A percentile compares a stretch with the other conserved stretches of the same genome.
Conservation (phyloP, 306 rosid genomes). For the Citrullus colocynthis region DNA sequence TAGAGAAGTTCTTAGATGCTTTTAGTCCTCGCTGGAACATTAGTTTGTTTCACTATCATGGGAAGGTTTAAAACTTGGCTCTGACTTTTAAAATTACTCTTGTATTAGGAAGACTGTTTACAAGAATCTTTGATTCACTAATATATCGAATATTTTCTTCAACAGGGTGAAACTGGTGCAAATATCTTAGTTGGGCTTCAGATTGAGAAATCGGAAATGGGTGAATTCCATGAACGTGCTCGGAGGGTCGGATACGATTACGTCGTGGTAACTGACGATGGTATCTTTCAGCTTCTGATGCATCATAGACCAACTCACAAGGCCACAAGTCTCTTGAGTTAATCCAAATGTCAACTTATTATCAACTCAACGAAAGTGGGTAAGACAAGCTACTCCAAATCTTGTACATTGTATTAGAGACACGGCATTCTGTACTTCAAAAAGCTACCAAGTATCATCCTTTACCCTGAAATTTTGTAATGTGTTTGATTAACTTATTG, state of each 20-base stretch:
- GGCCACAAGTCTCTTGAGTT: neutral
- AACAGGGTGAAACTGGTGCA: conserved; percentile 85
- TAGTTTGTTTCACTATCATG: conserved; percentile 78
- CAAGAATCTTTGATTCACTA: neutral
- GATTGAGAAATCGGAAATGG: conserved; percentile 41
- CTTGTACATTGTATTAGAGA: conserved; percentile 1
- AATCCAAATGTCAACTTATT: neutral
- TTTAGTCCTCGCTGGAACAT: conserved; percentile 96
- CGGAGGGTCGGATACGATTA: conserved; percentile 55
- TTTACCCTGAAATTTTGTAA: neutral
- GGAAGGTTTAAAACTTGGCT: conserved; percentile 29
- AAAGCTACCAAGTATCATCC: neutral
- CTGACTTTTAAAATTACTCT: neutral
- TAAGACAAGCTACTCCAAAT: neutral
- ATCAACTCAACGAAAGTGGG: neutral
- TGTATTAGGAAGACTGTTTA: neutral
- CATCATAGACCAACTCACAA: conserved; percentile 17
- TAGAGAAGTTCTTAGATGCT: conserved; percentile 71
- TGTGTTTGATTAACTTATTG: neutral
- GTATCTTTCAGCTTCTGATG: conserved; percentile 59
- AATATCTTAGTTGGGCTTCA: conserved; percentile 82
- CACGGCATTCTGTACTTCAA: neutral
- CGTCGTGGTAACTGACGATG: conserved; percentile 43
- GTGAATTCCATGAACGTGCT: conserved; percentile 43
- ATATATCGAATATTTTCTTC: neutral